Conservation (phyloP, 2,329 filamentous ascomycete species). For the Drechslerella dactyloides region DNA sequence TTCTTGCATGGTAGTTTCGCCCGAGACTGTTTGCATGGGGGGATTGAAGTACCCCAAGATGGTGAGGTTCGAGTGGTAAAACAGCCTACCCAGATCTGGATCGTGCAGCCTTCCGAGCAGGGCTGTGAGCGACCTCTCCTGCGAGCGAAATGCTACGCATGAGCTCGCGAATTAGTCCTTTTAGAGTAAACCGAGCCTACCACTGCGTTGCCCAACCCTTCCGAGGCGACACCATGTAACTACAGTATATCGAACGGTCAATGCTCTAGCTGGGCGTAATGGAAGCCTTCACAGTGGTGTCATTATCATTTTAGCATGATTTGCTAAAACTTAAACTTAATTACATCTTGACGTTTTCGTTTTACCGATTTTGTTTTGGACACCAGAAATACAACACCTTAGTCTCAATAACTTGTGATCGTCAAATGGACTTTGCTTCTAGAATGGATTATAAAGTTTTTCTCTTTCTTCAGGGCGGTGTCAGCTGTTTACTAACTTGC, state of each 20-base stretch:
- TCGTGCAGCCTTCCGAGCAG: constrained; percentile 42
- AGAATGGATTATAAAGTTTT: no score
- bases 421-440: no score
- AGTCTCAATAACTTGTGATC: no score
- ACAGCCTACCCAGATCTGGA: constrained; percentile 27
- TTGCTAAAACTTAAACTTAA: no score
- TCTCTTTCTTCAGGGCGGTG: no score
- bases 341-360: no score
- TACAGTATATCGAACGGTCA: constrained; percentile 11
- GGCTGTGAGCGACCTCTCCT: constrained; percentile 28
- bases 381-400: no score
- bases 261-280: no score
- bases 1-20: constrained; percentile 48
- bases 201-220: constrained; percentile 26
- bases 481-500: no score
- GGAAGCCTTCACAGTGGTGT: no score
- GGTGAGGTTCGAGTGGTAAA: not conserved
- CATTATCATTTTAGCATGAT: no score
- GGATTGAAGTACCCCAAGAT: not conserved
- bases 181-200: constrained; percentile 34
- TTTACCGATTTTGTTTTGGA: no score
- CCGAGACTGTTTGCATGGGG: constrained; percentile 19
- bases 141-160: constrained; percentile 28
- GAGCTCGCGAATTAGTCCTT: constrained; percentile 32
- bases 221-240: constrained; percentile 10